Evolutionary conservation across 768 basidiomycete species (phyloP).

Genomic region (Hemileccinum impolitum): DNA sequence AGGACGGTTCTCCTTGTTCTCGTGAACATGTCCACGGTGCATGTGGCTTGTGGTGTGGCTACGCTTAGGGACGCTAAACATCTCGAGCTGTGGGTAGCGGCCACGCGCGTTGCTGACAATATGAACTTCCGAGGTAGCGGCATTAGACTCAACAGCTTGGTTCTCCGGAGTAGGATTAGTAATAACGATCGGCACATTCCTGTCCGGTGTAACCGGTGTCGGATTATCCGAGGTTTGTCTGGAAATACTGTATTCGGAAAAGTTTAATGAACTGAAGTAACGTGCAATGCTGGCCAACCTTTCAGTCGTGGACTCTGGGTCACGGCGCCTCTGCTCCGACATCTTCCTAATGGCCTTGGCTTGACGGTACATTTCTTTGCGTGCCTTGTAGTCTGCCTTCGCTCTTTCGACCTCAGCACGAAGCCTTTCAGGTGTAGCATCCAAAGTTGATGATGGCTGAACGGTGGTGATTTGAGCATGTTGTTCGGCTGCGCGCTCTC

Average conservation of each 20-base stretch:
- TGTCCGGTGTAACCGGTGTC: conserved; percentile 4
- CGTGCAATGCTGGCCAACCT: conserved; percentile 18
- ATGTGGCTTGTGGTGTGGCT: conserved; percentile 32
- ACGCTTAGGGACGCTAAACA: conserved; percentile 52
- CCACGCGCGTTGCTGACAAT: conserved; percentile 63
- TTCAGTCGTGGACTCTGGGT: conserved; percentile 20
- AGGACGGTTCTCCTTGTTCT: conserved; percentile 35
- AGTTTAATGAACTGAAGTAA: conserved; percentile 4
- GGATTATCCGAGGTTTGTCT: conserved; percentile 23
- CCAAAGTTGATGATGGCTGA: not conserved
- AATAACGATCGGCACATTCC: not conserved
- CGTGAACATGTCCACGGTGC: conserved; percentile 17
- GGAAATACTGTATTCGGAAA: conserved; percentile 20
- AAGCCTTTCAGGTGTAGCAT: conserved; percentile 23
- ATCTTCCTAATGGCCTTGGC: conserved; percentile 50
- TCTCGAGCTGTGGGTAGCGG: conserved; percentile 59
- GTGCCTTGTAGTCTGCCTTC: conserved; percentile 61
- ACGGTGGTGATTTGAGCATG: not conserved
- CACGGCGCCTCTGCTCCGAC: conserved; percentile 30
- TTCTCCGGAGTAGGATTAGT: conserved; percentile 9
- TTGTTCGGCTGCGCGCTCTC: conserved; percentile 6
- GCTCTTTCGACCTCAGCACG: conserved; percentile 55
- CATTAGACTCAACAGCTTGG: conserved; percentile 16
- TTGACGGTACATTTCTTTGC: conserved; percentile 66
- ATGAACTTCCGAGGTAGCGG: conserved; percentile 30